Base-by-base conservation (phyloP, 2,329 filamentous ascomycete species). In the Aspergillus candidus region DNA sequence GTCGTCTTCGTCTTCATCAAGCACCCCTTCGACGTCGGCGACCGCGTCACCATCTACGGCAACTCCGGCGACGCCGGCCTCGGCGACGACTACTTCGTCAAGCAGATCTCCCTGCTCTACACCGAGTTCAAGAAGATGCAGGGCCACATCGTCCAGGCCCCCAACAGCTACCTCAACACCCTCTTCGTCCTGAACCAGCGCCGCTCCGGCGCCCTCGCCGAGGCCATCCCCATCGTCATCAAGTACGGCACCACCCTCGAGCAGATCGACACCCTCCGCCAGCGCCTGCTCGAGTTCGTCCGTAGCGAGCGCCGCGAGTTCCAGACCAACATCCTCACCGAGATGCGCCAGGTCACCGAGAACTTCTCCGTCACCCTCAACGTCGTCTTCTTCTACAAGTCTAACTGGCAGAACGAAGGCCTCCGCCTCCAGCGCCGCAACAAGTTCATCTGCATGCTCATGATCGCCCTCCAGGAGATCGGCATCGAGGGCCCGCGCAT, bases 41-140 rank as follows among this genome's bases (percentile, higher is more conserved):
- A 97, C 63, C 83, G 91, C 57, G 88, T 97, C 6, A 88, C 85
- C 1, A 80, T 97, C 14, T 96, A 96, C 59, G 90, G 90, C 42
- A 94, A 89, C 57, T 88, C 88, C 0, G 91, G 91, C 48, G 77
- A 82, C n/a, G 64, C 76, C 12, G 76, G 88, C 60, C 79, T 77
- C 31, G 90, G 90, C 36, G 91, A 96, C 56, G 91, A 96, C 58
- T 97, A 95, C 68, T 96, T 94, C 53, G 90, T 97, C 42, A 94
- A 94, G 43, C 88, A 95, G 60, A 94, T 97, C 43, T 86, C 88
- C 1, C 76, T 97, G 1, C 76, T 96, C 12, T 97, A 93, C 64
- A 97, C 91, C 11, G 91, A 96, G 60, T 96, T 96, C 73, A 96
- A 96, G 76, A 96, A 96, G 74, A 91, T 96, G 86, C 85, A 96